A percentile compares a stretch with the other conserved stretches of the same genome.
Evolutionary conservation across 83 land plant genomes (phyloP).

Genomic region (Picea engelmannii): DNA sequence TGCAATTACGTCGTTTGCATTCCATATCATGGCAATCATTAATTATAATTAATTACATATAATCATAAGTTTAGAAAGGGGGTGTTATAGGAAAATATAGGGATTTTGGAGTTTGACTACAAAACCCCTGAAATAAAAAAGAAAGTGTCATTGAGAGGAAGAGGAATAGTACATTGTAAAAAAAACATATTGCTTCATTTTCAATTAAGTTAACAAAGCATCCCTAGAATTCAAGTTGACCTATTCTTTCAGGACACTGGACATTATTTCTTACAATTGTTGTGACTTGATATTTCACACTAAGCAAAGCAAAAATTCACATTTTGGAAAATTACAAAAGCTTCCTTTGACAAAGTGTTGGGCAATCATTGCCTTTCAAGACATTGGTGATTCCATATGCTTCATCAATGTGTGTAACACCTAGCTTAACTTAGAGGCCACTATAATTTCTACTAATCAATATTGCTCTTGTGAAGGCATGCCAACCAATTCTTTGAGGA

Average conservation of each 20-base stretch:
- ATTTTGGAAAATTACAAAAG: too few species aligned
- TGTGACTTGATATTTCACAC: conserved; percentile 38
- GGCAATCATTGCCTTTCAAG: too few species aligned
- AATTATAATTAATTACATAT: too few species aligned
- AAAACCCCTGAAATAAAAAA: not conserved
- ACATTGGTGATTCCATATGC: too few species aligned
- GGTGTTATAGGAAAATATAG: not conserved
- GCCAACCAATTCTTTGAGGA: too few species aligned
- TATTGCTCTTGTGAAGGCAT: too few species aligned
- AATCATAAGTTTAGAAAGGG: too few species aligned
- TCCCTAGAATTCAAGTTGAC: conserved; percentile 85
- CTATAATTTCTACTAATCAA: not conserved
- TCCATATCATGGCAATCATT: too few species aligned
- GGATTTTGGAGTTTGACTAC: not conserved
- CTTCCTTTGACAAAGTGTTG: too few species aligned
- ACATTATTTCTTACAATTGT: conserved; percentile 64
- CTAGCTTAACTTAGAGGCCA: not conserved
- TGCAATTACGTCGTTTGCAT: too few species aligned
- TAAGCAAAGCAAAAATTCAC: not conserved
- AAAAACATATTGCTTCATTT: not conserved
- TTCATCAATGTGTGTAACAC: too few species aligned
- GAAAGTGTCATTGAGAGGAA: not conserved
- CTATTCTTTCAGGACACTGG: conserved; percentile 67
- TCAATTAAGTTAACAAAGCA: not conserved
- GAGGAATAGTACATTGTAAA: not conserved